phyloP scores from a whole-genome alignment of 345 rosid genomes.

The Heritiera littoralis region DNA sequence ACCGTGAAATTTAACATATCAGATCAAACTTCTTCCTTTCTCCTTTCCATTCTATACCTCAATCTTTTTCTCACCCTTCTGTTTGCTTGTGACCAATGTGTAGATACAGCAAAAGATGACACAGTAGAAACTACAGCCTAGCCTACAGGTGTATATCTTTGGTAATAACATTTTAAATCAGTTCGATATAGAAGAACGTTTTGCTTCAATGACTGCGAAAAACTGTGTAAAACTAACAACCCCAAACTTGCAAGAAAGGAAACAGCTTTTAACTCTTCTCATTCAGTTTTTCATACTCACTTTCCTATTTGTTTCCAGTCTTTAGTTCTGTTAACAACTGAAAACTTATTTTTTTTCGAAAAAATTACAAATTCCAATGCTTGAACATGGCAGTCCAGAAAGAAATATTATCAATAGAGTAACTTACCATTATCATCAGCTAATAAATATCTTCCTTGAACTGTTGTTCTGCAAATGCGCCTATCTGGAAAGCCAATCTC shows the following conservation, averaged over 20 bases:
- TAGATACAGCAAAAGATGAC: not conserved
- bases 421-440: constrained; percentile 76
- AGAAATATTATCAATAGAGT: not conserved
- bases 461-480: constrained; percentile 65
- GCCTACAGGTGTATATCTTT: not conserved
- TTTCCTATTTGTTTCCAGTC: not conserved
- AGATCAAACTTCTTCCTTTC: not conserved
- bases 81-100: not conserved
- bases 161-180: not conserved
- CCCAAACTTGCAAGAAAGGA: not conserved
- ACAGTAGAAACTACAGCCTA: too few species aligned
- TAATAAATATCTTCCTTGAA: constrained; percentile 78
- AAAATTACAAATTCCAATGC: too few species aligned
- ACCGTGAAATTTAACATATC: not conserved
- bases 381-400: too few species aligned
- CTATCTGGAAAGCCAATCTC: constrained; percentile 57
- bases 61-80: not conserved
- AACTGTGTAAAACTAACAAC: not conserved
- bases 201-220: not conserved
- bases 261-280: not conserved
- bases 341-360: too few species aligned
- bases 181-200: not conserved
- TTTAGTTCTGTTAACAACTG: not conserved
- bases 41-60: not conserved
- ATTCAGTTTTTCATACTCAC: not conserved